phyloP scores from a whole-genome alignment of 805 yeast species.

The Pichia ethanolica region DNA sequence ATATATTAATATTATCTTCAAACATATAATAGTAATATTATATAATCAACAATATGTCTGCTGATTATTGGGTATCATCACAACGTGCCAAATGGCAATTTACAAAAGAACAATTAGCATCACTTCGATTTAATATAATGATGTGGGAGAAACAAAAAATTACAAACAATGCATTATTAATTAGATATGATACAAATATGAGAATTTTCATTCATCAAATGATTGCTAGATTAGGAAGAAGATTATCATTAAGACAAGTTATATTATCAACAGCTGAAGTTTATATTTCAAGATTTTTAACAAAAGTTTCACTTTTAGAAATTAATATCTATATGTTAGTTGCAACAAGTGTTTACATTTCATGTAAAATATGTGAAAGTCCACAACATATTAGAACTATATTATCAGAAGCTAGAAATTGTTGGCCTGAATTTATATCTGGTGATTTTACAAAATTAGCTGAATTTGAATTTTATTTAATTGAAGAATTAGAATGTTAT shows the following conservation, averaged over 20 bases:
- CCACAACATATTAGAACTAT: conserved; percentile 89
- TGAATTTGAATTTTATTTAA: conserved; percentile 88
- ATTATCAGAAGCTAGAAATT: conserved; percentile 72
- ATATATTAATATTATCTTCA: too few species aligned
- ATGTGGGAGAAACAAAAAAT: conserved; percentile 20
- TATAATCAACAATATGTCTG: conserved; percentile 43
- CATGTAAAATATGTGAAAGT: conserved; percentile 91
- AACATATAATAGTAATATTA: neutral
- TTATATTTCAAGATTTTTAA: conserved; percentile 69
- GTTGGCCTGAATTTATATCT: conserved; percentile 95
- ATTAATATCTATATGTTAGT: conserved; percentile 74
- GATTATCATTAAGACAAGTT: conserved; percentile 70
- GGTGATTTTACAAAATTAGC: conserved; percentile 88
- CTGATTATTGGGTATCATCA: conserved; percentile 81
- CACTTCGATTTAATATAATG: conserved; percentile 1
- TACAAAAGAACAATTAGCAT: conserved; percentile 47
- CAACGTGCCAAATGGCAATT: conserved; percentile 80
- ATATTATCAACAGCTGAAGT: conserved; percentile 87
- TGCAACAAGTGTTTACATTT: conserved; percentile 79
- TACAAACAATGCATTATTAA: neutral
- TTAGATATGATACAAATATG: conserved; percentile 50
- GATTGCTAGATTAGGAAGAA: conserved; percentile 68
- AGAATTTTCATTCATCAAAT: conserved; percentile 74
- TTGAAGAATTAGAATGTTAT: conserved; percentile 77
- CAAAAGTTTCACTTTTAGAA: conserved; percentile 68